A percentile compares a stretch with the other conserved stretches of the same genome.
Conservation (phyloP, 2,329 filamentous ascomycete species). For the Parafenestella ontariensis region DNA sequence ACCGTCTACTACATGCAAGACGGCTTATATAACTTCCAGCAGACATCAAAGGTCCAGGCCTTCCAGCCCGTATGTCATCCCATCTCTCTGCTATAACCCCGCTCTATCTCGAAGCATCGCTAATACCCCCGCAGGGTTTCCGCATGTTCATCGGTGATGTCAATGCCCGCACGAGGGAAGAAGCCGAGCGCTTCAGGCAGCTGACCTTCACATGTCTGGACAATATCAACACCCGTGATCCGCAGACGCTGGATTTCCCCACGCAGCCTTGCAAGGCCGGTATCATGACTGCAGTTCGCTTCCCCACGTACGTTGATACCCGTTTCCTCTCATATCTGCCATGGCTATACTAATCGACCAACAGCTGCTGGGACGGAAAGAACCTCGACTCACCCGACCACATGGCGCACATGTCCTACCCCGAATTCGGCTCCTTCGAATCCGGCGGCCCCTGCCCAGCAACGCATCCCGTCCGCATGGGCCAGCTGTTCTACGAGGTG, state of each 20-base stretch:
- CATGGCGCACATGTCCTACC: slow-evolving; percentile 43
- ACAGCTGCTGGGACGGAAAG: slow-evolving; percentile 31
- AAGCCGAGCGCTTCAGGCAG: slow-evolving; percentile 51
- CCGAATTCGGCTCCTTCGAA: slow-evolving; percentile 32
- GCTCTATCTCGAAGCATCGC: too few relatives aligned
- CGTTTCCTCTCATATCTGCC: neutral
- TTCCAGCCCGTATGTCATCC: slow-evolving; percentile 42
- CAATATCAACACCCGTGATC: slow-evolving; percentile 47
- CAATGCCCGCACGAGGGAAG: slow-evolving; percentile 36
- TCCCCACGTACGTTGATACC: slow-evolving; percentile 29
- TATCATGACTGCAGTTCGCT: slow-evolving; percentile 54
- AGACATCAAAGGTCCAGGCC: slow-evolving; percentile 50
- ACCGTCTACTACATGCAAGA: slow-evolving; percentile 39
- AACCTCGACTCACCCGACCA: slow-evolving; percentile 34
- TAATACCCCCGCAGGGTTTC: slow-evolving; percentile 31
- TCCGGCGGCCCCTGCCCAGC: slow-evolving; percentile 58
- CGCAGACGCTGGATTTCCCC: slow-evolving; percentile 52
- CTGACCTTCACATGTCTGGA: slow-evolving; percentile 56
- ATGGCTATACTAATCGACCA: neutral
- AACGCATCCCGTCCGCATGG: slow-evolving; percentile 52
- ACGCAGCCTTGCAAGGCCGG: slow-evolving; percentile 47
- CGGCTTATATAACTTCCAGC: slow-evolving; percentile 32
- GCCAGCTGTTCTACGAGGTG: slow-evolving; percentile 35
- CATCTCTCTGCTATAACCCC: neutral
- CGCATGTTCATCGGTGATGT: slow-evolving; percentile 38